phyloP scores from a whole-genome alignment of 257 asterid genomes.

The Striga asiatica region DNA sequence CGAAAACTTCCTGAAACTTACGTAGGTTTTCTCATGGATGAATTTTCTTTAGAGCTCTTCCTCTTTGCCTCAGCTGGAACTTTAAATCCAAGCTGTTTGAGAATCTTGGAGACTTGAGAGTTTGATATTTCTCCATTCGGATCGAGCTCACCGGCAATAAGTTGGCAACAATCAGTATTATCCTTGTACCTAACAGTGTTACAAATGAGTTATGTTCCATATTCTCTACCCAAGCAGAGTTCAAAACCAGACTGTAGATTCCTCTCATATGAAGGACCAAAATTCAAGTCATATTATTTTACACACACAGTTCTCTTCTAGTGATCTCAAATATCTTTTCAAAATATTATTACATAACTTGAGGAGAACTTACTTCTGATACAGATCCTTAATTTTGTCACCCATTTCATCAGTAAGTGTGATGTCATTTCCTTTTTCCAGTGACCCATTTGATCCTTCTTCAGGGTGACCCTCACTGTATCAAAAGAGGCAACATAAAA shows the following conservation, averaged over 20 bases:
- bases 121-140: slow-evolving; percentile 42
- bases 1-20: slow-evolving; percentile 31
- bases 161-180: slow-evolving; percentile 40
- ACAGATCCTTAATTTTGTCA: slow-evolving; percentile 46
- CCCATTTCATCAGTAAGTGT: slow-evolving; percentile 36
- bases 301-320: not conserved
- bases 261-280: not conserved
- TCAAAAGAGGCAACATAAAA: slow-evolving; percentile 18
- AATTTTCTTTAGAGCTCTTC: slow-evolving; percentile 24
- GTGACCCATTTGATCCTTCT: slow-evolving; percentile 26
- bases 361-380: slow-evolving; percentile 48
- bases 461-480: slow-evolving; percentile 37
- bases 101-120: slow-evolving; percentile 36
- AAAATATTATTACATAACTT: not conserved
- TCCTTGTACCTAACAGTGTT: slow-evolving; percentile 58
- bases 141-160: slow-evolving; percentile 57
- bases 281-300: slow-evolving; percentile 6
- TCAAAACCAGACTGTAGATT: not conserved
- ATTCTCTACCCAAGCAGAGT: slow-evolving; percentile 1
- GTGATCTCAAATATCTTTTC: not conserved
- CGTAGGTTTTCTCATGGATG: slow-evolving; percentile 42
- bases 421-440: slow-evolving; percentile 27
- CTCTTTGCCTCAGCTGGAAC: slow-evolving; percentile 38
- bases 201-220: too few relatives aligned
- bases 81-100: slow-evolving; percentile 48